Base-by-base conservation (phyloP, 2,329 filamentous ascomycete genomes). In the Sporothrix mexicana region DNA sequence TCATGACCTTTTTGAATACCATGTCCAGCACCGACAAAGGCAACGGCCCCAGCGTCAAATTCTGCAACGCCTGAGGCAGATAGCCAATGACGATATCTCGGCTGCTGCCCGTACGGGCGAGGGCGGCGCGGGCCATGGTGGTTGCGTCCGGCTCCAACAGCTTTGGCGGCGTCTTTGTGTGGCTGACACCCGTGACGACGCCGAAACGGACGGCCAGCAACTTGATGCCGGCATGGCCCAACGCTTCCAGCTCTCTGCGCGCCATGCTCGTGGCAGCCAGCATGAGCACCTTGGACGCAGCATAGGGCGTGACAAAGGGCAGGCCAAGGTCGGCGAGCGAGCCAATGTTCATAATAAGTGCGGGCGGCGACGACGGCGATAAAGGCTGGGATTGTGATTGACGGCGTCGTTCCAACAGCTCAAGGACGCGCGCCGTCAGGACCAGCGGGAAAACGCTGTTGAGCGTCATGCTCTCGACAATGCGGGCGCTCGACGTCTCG, bases 401-500 rank as follows among this genome's bases (percentile, higher is more conserved):
- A 12, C 30, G 15, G 25, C 57, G 57, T 3, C 59, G 49, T 12
- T 69, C 25, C 0, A 89, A 79, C 0, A 81, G 73, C 0, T 86
- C 85, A 0, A 88, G 75, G 2, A 88, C 78, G 0, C 80, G 79
- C 0, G 80, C 77, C 0, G 84, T 87, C 3, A 90, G 77, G 20
- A 86, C 84, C 1, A 83, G 79, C 0, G 85, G 84, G 75, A 89
- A 90, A 3, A 83, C 78, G 3, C 81, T 80, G 76, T 88, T 88
- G 72, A 85, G 78, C 71, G 82, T 82, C 71, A 88, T 79, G 30
- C 83, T 81, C n/a, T 74, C 74, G 72, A 84, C 79, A 72, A 86
- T 78, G 45, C 84, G 79, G 0, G 79, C 76, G 17, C 79, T 77
- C 0, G 80, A 78, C 12, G 79, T 79, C 2, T 82, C 77, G 13